Percentiles rank a stretch among this genome's conserved stretches.
phyloP scores from a whole-genome alignment of 306 rosid species.

The Medicago arabica region DNA sequence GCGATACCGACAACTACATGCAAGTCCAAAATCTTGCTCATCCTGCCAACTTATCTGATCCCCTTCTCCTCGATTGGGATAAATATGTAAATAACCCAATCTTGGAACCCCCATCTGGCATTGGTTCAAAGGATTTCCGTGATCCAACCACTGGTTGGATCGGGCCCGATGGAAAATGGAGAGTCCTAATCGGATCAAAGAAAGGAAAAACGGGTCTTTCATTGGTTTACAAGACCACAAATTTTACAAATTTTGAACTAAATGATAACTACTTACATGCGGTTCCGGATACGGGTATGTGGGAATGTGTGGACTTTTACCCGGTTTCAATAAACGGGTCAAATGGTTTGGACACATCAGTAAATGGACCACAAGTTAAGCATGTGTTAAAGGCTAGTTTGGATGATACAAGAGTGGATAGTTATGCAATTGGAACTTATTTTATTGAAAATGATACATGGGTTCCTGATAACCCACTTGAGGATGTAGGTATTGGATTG shows the following conservation, averaged over 20 bases:
- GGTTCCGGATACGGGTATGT: slow-evolving; percentile 85
- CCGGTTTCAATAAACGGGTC: slow-evolving; percentile 65
- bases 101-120: slow-evolving; percentile 63
- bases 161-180: slow-evolving; percentile 71
- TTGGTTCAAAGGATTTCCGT: slow-evolving; percentile 55
- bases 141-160: slow-evolving; percentile 81
- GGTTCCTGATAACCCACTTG: slow-evolving; percentile 75
- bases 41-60: slow-evolving; percentile 79
- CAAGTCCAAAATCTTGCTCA: slow-evolving; percentile 84
- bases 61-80: slow-evolving; percentile 78
- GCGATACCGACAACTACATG: slow-evolving; percentile 55
- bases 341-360: slow-evolving; percentile 67
- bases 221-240: slow-evolving; percentile 55
- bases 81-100: slow-evolving; percentile 72
- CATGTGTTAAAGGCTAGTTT: slow-evolving; percentile 78
- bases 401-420: slow-evolving; percentile 64
- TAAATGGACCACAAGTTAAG: slow-evolving; percentile 55
- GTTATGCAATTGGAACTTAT: slow-evolving; percentile 78
- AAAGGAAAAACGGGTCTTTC: slow-evolving; percentile 47
- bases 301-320: slow-evolving; percentile 89
- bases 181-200: slow-evolving; percentile 64
- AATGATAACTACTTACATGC: slow-evolving; percentile 50
- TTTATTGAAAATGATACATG: slow-evolving; percentile 64
- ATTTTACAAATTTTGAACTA: slow-evolving; percentile 54
- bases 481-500: slow-evolving; percentile 81